Evolutionary conservation across 2,329 filamentous ascomycete genomes (phyloP).

Genomic region (Diaporthe citrichinensis): DNA sequence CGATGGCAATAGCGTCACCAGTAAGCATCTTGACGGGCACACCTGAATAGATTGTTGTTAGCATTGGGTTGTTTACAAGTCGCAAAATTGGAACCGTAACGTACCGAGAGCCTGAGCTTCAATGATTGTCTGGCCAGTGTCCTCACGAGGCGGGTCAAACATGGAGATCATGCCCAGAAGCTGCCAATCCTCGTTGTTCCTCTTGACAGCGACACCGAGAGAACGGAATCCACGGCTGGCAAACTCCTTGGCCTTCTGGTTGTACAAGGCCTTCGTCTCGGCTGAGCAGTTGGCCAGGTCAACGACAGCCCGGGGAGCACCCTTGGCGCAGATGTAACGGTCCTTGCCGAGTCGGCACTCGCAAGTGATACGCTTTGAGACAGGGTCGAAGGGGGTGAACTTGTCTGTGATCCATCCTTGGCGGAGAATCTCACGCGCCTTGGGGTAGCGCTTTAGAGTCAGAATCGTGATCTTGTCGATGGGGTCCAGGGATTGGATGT

Average conservation of each 20-base stretch:
- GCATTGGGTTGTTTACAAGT: neutral
- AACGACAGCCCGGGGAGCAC: constrained; percentile 82
- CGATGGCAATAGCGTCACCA: constrained; percentile 84
- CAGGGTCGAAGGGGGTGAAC: constrained; percentile 83
- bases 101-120: constrained; percentile 64
- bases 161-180: constrained; percentile 83
- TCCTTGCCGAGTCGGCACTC: constrained; percentile 78
- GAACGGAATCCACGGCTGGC: constrained; percentile 85
- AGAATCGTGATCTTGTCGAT: constrained; percentile 86
- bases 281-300: constrained; percentile 77
- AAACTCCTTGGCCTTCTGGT: constrained; percentile 81
- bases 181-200: constrained; percentile 64
- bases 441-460: constrained; percentile 82
- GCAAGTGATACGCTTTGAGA: constrained; percentile 84
- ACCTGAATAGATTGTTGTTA: constrained; percentile 55
- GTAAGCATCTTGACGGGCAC: constrained; percentile 86
- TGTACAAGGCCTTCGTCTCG: constrained; percentile 76
- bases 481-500: constrained; percentile 82
- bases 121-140: constrained; percentile 83
- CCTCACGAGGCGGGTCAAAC: constrained; percentile 85
- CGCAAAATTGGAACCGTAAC: no score
- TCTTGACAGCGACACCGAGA: constrained; percentile 77
- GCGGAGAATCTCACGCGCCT: constrained; percentile 81
- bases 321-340: constrained; percentile 81
- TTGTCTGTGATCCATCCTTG: constrained; percentile 84